Evolutionary conservation across 345 rosid species (phyloP).

Genomic region (Cardiospermum halicacabum): DNA sequence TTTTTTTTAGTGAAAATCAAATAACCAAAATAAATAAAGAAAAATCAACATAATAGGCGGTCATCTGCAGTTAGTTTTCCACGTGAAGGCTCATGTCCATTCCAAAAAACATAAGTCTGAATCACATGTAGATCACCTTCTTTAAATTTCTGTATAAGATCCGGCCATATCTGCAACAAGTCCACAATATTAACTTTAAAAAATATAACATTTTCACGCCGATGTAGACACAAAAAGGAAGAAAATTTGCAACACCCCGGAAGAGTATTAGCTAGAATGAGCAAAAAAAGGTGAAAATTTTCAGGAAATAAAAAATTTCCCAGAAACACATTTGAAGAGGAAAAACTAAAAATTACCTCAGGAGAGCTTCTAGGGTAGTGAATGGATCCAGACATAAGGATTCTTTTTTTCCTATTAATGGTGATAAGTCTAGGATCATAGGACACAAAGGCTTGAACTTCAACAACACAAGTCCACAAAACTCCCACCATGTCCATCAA

Average conservation of each 20-base stretch:
- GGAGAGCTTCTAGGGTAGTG: slow-evolving; percentile 98
- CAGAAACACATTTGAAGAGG: slow-evolving; percentile 25
- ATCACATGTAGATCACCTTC: slow-evolving; percentile 97
- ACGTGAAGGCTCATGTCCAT: slow-evolving; percentile 93
- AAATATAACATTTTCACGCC: background rate
- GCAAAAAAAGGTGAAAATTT: slow-evolving; percentile 4
- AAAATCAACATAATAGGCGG: background rate
- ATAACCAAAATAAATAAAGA: background rate
- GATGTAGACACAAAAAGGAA: background rate
- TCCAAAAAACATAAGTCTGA: slow-evolving; percentile 99
- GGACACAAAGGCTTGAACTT: slow-evolving; percentile 74
- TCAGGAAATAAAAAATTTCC: slow-evolving; percentile 9
- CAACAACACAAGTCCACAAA: slow-evolving; percentile 32
- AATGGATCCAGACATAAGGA: slow-evolving; percentile 96
- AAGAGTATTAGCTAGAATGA: slow-evolving; percentile 7
- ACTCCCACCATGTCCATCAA: slow-evolving; percentile 67
- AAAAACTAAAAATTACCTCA: slow-evolving; percentile 44
- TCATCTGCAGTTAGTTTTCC: slow-evolving; percentile 53
- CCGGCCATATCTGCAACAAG: slow-evolving; percentile 93
- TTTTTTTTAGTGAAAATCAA: background rate
- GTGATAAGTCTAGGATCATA: slow-evolving; percentile 75
- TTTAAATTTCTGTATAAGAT: slow-evolving; percentile 88
- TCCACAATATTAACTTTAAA: too few species aligned
- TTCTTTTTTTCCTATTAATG: slow-evolving; percentile 85
- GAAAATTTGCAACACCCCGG: slow-evolving; percentile 18